These are phyloP conservation scores for Arthromyces matolae DNA, from an alignment of 768 basidiomycete genomes.

Conservation along the genomic window DNA sequence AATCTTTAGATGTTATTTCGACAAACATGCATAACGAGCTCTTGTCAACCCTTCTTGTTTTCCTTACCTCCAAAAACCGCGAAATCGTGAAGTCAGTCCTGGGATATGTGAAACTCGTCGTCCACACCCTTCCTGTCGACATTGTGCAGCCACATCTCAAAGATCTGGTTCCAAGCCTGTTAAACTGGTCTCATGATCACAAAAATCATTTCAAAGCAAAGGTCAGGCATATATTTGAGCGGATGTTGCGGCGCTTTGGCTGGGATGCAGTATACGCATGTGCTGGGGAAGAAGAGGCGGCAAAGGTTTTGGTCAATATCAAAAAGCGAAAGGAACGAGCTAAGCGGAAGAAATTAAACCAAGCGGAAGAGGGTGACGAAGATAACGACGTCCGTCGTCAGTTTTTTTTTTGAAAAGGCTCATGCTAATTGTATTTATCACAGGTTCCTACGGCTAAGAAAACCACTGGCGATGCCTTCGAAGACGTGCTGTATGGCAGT, in stretches of 20 bases:
- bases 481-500: conserved; percentile 95
- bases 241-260: conserved; percentile 87
- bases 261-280: conserved; percentile 80
- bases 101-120: conserved; percentile 90
- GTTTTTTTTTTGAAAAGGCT: not conserved
- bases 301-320: conserved; percentile 90
- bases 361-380: conserved; percentile 57
- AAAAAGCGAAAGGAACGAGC: conserved; percentile 93
- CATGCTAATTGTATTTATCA: conserved; percentile 4
- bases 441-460: conserved; percentile 46
- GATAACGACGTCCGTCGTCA: conserved; percentile 35
- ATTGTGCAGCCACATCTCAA: conserved; percentile 75
- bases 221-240: conserved; percentile 95
- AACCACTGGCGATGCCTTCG: conserved; percentile 83
- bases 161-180: conserved; percentile 75
- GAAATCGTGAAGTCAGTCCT: conserved; percentile 97
- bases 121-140: conserved; percentile 75
- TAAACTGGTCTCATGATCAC: conserved; percentile 95
- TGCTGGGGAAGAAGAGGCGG: conserved; percentile 72
- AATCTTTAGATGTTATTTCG: conserved; percentile 58
- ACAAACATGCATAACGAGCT: conserved; percentile 77
- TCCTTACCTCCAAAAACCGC: conserved; percentile 89
- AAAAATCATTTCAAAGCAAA: conserved; percentile 99
- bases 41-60: conserved; percentile 81
- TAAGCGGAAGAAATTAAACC: conserved; percentile 77